Conservation (phyloP, 306 rosid genomes). For the Cucumis melo region DNA sequence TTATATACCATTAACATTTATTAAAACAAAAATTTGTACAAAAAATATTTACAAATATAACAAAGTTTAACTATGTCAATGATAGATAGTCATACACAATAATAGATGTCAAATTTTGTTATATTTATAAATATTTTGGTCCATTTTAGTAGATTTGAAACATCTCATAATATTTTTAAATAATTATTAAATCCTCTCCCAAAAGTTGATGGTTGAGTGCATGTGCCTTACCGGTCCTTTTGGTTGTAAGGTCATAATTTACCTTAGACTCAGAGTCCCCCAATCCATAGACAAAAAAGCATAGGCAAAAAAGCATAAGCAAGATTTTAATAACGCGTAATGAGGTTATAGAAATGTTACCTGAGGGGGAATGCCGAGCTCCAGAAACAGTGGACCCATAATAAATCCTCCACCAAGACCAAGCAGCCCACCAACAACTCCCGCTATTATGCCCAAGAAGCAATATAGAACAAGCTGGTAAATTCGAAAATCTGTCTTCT, state of each 20-base stretch:
- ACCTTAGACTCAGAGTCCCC: not conserved
- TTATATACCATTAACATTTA: too few species aligned
- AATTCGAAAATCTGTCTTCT: constrained; percentile 27
- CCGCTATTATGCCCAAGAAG: constrained; percentile 54
- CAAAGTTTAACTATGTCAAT: too few species aligned
- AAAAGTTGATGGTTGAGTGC: not conserved
- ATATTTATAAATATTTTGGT: too few species aligned
- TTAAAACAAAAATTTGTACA: too few species aligned
- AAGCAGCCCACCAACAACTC: constrained; percentile 81
- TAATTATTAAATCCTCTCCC: too few species aligned
- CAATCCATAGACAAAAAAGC: not conserved
- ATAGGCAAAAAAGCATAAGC: not conserved
- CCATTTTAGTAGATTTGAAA: too few species aligned
- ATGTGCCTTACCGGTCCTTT: not conserved
- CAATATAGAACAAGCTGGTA: constrained; percentile 48
- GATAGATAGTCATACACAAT: too few species aligned
- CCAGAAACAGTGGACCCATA: constrained; percentile 92
- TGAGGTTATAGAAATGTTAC: constrained; percentile 14
- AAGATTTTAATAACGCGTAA: not conserved
- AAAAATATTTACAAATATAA: too few species aligned
- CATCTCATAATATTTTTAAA: too few species aligned
- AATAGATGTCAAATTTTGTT: too few species aligned
- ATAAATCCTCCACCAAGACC: constrained; percentile 95
- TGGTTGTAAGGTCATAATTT: not conserved
- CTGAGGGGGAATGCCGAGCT: constrained; percentile 94